These are phyloP conservation scores for Nyssa sinensis DNA, from an alignment of 148 eudicot species.

Conservation along the genomic window DNA sequence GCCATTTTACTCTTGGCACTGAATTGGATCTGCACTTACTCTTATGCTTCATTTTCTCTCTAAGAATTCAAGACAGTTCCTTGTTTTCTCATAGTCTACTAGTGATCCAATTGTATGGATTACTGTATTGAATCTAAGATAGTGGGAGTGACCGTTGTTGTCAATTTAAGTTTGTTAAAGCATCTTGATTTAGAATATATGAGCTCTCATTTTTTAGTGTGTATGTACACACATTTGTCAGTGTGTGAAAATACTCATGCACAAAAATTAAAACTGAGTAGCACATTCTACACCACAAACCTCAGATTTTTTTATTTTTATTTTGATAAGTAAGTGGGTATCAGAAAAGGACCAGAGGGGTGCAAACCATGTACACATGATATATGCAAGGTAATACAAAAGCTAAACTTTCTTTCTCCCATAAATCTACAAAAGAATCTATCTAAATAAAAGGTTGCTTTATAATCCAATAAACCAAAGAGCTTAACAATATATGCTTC, in stretches of 20 bases:
- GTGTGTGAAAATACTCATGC: too few species aligned
- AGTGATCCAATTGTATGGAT: not conserved
- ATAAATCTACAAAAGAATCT: too few species aligned
- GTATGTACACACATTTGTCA: not conserved
- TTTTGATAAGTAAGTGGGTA: too few species aligned
- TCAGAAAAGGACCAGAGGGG: too few species aligned
- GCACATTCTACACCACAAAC: not conserved
- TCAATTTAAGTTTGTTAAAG: not conserved
- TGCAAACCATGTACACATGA: too few species aligned
- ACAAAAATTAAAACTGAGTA: not conserved
- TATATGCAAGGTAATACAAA: too few species aligned
- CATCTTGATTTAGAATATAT: not conserved
- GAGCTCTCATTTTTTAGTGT: not conserved
- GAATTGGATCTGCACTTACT: not conserved
- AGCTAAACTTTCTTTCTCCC: too few species aligned
- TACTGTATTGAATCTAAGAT: not conserved
- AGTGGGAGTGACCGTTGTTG: not conserved
- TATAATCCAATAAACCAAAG: too few species aligned
- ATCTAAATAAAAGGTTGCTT: too few species aligned
- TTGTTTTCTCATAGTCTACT: not conserved
- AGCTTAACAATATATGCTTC: too few species aligned
- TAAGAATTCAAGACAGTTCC: not conserved
- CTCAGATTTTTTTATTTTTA: too few species aligned
- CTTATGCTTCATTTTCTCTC: not conserved
- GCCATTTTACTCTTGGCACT: conserved; percentile 4